Conservation (phyloP, 805 yeast genomes). For the Wickerhamiella occidentalis region DNA sequence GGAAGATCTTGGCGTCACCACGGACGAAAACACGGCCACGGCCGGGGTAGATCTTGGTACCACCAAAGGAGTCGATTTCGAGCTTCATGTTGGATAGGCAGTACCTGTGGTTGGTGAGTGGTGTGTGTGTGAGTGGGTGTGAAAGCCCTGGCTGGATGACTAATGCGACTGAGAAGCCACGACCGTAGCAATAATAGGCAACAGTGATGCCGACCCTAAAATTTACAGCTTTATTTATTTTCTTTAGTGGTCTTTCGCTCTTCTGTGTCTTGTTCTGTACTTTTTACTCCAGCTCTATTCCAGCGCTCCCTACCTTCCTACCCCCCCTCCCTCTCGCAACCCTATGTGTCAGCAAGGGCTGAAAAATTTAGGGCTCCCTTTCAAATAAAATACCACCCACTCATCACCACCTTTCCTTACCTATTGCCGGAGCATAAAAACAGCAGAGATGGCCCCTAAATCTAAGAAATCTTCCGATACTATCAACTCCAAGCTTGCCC, state of each 20-base stretch:
- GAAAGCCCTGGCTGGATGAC: neutral
- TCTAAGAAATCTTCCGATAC: constrained; percentile 77
- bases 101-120: constrained; percentile 7
- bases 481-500: constrained; percentile 96
- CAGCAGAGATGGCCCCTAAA: constrained; percentile 99
- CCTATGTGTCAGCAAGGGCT: neutral
- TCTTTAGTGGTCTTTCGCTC: no score
- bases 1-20: constrained; percentile 99
- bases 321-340: neutral
- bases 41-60: constrained; percentile 99
- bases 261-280: no score
- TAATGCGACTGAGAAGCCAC: neutral
- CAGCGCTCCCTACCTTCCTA: neutral
- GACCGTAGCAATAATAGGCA: no score
- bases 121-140: constrained; percentile 4
- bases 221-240: no score
- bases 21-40: constrained; percentile 98
- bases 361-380: constrained; percentile 12
- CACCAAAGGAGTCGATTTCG: constrained; percentile 99
- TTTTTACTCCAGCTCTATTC: no score
- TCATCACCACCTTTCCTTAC: neutral
- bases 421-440: constrained; percentile 66
- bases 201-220: neutral
- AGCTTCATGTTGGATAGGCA: constrained; percentile 64
- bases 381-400: neutral